Percentiles rank a stretch among this genome's conserved stretches.
Conservation (phyloP, 2,329 filamentous ascomycete species). For the Cladobotryum mycophilum region DNA sequence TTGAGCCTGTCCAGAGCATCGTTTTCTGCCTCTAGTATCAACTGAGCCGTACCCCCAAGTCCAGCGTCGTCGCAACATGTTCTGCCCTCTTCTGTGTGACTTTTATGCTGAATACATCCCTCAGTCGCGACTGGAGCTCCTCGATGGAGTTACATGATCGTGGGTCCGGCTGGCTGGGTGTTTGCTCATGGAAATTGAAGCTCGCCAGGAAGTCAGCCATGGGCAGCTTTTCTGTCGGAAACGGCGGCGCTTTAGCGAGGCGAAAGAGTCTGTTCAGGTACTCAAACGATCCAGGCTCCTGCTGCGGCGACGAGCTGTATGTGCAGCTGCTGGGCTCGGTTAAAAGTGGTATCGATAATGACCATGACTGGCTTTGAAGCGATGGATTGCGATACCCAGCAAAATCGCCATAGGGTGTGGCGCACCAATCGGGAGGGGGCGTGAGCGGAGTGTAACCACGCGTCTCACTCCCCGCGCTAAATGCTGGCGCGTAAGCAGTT, state of each 20-base stretch:
- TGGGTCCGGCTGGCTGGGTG: constrained; percentile 9
- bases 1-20: constrained; percentile 25
- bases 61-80: constrained; percentile 41
- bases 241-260: constrained; percentile 9
- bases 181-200: constrained; percentile 23
- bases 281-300: constrained; percentile 14
- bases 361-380: constrained; percentile 1
- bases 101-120: constrained; percentile 34
- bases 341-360: constrained; percentile 3
- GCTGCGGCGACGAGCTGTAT: constrained; percentile 10
- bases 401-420: neutral
- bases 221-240: constrained; percentile 3
- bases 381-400: constrained; percentile 2
- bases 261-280: constrained; percentile 15
- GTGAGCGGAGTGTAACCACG: constrained; percentile 5
- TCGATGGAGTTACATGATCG: constrained; percentile 30
- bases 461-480: constrained; percentile 2
- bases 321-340: constrained; percentile 1
- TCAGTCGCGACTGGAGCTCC: constrained; percentile 43
- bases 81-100: constrained; percentile 43
- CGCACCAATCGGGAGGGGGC: constrained; percentile 5
- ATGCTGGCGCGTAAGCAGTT: neutral
- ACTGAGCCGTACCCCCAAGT: constrained; percentile 40
- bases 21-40: constrained; percentile 38
- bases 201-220: constrained; percentile 36